A percentile compares a stretch with the other conserved stretches of the same genome.
phyloP scores from a whole-genome alignment of 306 rosid genomes.

The Malus domestica region ASM211411v1 NC_041789.1:26147501-26148000 shows the following conservation, averaged over 20 bases:
- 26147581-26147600: background rate
- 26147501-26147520: background rate
- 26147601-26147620: background rate
- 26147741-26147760: constrained; percentile 46
- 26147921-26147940: background rate
- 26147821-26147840: constrained; percentile 50
- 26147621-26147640: background rate
- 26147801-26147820: constrained; percentile 55
- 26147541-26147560: background rate
- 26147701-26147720: constrained; percentile 65
- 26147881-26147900: constrained; percentile 69
- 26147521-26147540: background rate
- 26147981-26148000: constrained; percentile 1
- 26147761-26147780: constrained; percentile 49
- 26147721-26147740: constrained; percentile 68
- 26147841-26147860: constrained; percentile 62
- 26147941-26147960: background rate
- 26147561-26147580: background rate
- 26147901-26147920: background rate
- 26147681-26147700: constrained; percentile 76
- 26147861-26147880: constrained; percentile 82
- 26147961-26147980: background rate
- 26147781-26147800: constrained; percentile 45
- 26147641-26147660: constrained; percentile 70
- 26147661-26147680: constrained; percentile 78